These are phyloP conservation scores for Ophiosphaerella korrae DNA, from an alignment of 2,329 filamentous ascomycete genomes.

Conservation along the genomic window DNA sequence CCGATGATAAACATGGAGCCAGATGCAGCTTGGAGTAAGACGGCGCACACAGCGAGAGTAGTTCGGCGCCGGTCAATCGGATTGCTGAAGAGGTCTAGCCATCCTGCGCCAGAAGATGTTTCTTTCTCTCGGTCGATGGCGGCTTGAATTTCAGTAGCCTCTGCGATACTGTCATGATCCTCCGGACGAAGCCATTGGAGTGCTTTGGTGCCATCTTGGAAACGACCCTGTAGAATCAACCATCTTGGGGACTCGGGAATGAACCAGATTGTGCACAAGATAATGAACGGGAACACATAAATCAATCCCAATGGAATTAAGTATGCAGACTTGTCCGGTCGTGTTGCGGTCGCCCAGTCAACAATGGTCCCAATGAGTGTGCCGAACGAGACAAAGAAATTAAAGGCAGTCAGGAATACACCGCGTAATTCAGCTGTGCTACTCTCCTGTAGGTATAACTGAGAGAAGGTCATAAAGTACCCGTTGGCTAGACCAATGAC, in stretches of 20 bases:
- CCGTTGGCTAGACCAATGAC: constrained; percentile 63
- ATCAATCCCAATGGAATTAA: constrained; percentile 60
- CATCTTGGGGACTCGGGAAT: constrained; percentile 41
- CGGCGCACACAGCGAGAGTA: constrained; percentile 40
- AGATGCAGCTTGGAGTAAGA: constrained; percentile 45
- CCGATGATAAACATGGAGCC: constrained; percentile 51
- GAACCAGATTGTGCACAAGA: constrained; percentile 45
- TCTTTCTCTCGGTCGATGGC: constrained; percentile 44
- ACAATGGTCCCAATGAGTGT: constrained; percentile 55
- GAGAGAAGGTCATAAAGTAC: constrained; percentile 61
- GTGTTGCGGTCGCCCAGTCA: constrained; percentile 55
- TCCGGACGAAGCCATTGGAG: constrained; percentile 44
- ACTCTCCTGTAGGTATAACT: constrained; percentile 58
- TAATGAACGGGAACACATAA: constrained; percentile 53
- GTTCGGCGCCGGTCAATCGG: constrained; percentile 44
- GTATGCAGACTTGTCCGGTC: constrained; percentile 44
- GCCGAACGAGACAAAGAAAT: constrained; percentile 55
- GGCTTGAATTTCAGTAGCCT: constrained; percentile 36
- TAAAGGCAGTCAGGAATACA: constrained; percentile 55
- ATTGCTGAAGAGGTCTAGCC: constrained; percentile 45
- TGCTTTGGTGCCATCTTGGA: constrained; percentile 45
- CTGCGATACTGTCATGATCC: constrained; percentile 47
- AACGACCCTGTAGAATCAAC: constrained; percentile 39
- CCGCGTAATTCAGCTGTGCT: constrained; percentile 58
- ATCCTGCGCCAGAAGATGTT: constrained; percentile 30